Evolutionary conservation across 306 rosid genomes (phyloP).

Genomic region (Quercus mongolica): DNA sequence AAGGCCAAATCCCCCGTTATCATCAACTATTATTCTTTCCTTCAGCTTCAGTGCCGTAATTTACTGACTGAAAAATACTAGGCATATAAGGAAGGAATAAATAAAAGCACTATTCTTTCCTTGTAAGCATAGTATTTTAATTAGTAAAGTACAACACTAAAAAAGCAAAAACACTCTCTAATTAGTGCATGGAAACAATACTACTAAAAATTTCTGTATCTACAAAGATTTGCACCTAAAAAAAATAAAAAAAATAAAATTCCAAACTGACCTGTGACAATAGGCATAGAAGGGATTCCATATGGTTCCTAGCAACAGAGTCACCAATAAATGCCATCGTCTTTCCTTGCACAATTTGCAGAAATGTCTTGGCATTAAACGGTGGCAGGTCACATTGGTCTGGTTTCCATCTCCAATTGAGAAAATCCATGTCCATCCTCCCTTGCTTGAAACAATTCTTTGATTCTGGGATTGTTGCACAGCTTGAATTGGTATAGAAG

Average conservation of each 20-base stretch:
- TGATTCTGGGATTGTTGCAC: constrained; percentile 63
- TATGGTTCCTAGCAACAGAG: constrained; percentile 79
- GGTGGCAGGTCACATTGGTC: constrained; percentile 58
- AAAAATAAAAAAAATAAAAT: not conserved
- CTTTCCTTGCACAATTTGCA: constrained; percentile 57
- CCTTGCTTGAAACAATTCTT: constrained; percentile 85
- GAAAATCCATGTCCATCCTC: constrained; percentile 57
- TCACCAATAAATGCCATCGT: constrained; percentile 85
- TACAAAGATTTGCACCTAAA: not conserved
- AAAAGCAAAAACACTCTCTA: not conserved
- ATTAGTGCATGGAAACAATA: no score
- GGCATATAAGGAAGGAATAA: no score
- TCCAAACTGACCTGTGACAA: constrained; percentile 69
- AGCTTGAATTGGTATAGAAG: constrained; percentile 70
- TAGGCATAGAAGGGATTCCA: constrained; percentile 80
- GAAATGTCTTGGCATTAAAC: constrained; percentile 52
- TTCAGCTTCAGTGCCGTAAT: no score
- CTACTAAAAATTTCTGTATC: no score
- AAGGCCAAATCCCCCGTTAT: not conserved
- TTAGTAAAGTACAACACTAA: not conserved
- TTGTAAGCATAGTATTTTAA: not conserved
- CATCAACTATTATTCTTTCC: not conserved
- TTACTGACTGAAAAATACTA: no score
- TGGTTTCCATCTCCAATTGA: constrained; percentile 96
- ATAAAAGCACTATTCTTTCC: not conserved